phyloP scores from a whole-genome alignment of 208 protist species.

The Naegleria gruberi region DNA sequence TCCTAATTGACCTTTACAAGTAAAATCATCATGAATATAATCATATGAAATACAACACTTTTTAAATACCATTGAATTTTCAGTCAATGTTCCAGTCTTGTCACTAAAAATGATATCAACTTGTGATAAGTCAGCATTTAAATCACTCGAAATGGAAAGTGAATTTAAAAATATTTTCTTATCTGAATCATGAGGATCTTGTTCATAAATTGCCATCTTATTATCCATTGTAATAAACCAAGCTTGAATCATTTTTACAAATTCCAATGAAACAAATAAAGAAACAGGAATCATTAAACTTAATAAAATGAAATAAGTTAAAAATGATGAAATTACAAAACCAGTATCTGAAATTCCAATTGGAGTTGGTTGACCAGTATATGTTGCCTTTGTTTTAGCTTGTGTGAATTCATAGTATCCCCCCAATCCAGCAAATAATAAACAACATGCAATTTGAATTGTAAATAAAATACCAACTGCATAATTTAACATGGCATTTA shows the following conservation, averaged over 20 bases:
- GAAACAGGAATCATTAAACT: slow-evolving; percentile 19
- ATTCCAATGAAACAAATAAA: slow-evolving; percentile 23
- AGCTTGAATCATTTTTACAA: slow-evolving; percentile 16
- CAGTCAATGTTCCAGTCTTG: slow-evolving; percentile 71
- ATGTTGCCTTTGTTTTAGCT: too few species aligned
- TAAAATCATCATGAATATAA: not conserved
- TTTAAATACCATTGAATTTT: slow-evolving; percentile 63
- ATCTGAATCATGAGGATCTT: not conserved
- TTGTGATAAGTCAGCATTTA: slow-evolving; percentile 41
- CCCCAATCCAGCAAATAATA: slow-evolving; percentile 20
- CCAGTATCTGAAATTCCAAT: not conserved
- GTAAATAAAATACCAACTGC: too few species aligned
- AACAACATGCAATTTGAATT: not conserved
- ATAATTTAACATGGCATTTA: slow-evolving; percentile 32
- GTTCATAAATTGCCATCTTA: not conserved
- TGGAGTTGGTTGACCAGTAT: too few species aligned
- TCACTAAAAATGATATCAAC: slow-evolving; percentile 64
- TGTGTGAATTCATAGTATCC: not conserved
- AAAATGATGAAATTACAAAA: slow-evolving; percentile 5
- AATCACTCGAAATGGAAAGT: too few species aligned
- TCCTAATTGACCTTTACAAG: not conserved
- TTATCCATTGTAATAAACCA: not conserved
- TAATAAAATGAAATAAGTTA: not conserved
- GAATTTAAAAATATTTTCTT: too few species aligned
- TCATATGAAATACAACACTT: not conserved